These are phyloP conservation scores for Quercus parvula DNA, from an alignment of 306 rosid genomes.

Conservation along the genomic window DNA sequence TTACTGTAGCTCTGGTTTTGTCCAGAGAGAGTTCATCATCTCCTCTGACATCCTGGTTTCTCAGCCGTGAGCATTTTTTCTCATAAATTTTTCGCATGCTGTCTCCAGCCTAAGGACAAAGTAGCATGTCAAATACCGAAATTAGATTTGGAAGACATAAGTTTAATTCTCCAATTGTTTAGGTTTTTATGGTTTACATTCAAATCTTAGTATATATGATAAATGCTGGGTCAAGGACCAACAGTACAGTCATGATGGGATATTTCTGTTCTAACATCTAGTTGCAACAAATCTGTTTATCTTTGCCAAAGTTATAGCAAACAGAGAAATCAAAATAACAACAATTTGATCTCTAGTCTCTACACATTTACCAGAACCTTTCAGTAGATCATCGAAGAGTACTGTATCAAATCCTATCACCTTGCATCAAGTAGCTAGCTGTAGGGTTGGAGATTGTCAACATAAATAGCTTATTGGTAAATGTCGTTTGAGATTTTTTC, in stretches of 20 bases:
- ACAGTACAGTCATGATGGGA: not conserved
- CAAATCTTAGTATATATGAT: not conserved
- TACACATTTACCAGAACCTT: not conserved
- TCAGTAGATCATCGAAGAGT: not conserved
- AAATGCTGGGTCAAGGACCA: not conserved
- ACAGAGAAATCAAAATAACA: not conserved
- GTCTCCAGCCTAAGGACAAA: slow-evolving; percentile 73
- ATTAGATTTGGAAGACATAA: slow-evolving; percentile 5
- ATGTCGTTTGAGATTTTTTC: not conserved
- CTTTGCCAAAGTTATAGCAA: not conserved
- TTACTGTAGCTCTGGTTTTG: slow-evolving; percentile 72
- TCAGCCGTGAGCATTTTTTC: slow-evolving; percentile 63
- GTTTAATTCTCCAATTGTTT: not conserved
- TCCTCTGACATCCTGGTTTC: slow-evolving; percentile 69
- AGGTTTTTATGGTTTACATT: not conserved
- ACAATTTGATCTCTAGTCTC: not conserved
- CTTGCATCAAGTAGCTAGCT: not conserved
- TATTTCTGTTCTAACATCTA: not conserved
- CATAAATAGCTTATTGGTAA: not conserved
- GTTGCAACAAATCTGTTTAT: not conserved
- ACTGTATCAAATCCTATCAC: not conserved
- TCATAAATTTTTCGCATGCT: slow-evolving; percentile 70
- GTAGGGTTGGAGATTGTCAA: not conserved
- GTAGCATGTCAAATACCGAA: slow-evolving; percentile 8
- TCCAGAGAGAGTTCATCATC: slow-evolving; percentile 54